Conservation (phyloP, 129 eudicot species). For the Centaurea solstitialis region DNA sequence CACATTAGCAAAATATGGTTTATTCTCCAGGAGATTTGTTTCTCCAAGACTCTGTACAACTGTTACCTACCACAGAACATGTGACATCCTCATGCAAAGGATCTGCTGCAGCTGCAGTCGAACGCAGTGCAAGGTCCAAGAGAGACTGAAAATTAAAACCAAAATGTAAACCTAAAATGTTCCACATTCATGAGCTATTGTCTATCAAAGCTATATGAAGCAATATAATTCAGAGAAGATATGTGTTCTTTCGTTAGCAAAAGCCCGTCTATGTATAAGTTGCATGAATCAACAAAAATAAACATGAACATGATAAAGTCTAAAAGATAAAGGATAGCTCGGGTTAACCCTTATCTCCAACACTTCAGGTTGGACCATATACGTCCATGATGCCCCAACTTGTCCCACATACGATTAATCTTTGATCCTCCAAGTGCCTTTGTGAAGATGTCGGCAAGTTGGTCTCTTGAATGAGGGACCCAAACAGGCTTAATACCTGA, state of each 20-base stretch:
- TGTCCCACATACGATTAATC: not conserved
- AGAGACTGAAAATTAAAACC: conserved; percentile 61
- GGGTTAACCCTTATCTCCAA: not conserved
- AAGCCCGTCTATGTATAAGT: not conserved
- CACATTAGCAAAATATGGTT: conserved; percentile 1
- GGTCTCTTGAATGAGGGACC: not conserved
- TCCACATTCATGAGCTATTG: not conserved
- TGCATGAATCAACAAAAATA: not conserved
- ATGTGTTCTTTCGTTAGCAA: not conserved
- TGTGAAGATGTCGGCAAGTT: not conserved
- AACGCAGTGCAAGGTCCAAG: conserved; percentile 93
- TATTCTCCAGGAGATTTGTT: not conserved
- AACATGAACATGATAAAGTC: not conserved
- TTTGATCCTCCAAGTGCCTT: not conserved
- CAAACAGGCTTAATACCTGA: not conserved
- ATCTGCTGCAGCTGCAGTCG: conserved; percentile 98
- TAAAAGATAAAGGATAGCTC: not conserved
- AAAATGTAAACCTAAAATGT: conserved; percentile 10
- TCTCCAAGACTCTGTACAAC: not conserved
- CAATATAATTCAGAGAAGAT: not conserved
- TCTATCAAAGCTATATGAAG: not conserved
- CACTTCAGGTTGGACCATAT: not conserved
- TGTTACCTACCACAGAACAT: conserved; percentile 82
- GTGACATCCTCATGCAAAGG: conserved; percentile 90
- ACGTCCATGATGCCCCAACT: not conserved